Percentiles rank a stretch among this genome's conserved stretches.
phyloP scores from a whole-genome alignment of 108 stramenopile species.

The Craspedostauros australis region DNA sequence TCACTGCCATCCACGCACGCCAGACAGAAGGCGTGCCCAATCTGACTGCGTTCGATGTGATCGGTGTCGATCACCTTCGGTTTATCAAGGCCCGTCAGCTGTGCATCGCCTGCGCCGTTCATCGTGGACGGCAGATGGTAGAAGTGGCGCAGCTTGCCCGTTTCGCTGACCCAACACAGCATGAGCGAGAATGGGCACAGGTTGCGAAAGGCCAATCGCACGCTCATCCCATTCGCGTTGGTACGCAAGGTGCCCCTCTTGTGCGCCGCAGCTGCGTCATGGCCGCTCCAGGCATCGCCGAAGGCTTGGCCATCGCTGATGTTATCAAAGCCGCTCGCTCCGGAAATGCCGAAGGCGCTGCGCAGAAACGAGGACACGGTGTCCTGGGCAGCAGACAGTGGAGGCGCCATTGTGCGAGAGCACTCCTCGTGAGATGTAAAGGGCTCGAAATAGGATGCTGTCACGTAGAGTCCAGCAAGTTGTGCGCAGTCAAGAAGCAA shows the following conservation, averaged over 20 bases:
- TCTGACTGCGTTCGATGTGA: conserved; percentile 54
- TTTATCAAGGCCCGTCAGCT: not conserved
- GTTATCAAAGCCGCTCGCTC: no score
- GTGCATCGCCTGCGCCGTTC: not conserved
- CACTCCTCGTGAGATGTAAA: no score
- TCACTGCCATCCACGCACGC: conserved; percentile 22
- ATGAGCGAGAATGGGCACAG: conserved; percentile 20
- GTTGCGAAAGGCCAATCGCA: conserved; percentile 36
- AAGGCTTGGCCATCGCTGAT: no score
- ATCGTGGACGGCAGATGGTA: conserved; percentile 12
- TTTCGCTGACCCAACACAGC: conserved; percentile 37
- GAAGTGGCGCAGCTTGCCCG: conserved; percentile 31
- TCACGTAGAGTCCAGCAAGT: no score
- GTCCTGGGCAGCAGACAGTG: no score
- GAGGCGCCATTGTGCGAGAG: no score
- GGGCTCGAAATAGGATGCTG: no score
- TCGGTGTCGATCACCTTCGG: conserved; percentile 25
- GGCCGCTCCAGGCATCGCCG: not conserved
- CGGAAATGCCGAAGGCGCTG: no score
- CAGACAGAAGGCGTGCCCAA: conserved; percentile 71
- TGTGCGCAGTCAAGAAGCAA: no score
- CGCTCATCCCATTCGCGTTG: not conserved
- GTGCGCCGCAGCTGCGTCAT: not conserved
- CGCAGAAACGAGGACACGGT: no score
- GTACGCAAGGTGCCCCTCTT: not conserved